Percentiles rank a stretch among this genome's conserved stretches.
Conservation (phyloP, 192 early-diverging fungal species). For the Radiomyces spectabilis region DNA sequence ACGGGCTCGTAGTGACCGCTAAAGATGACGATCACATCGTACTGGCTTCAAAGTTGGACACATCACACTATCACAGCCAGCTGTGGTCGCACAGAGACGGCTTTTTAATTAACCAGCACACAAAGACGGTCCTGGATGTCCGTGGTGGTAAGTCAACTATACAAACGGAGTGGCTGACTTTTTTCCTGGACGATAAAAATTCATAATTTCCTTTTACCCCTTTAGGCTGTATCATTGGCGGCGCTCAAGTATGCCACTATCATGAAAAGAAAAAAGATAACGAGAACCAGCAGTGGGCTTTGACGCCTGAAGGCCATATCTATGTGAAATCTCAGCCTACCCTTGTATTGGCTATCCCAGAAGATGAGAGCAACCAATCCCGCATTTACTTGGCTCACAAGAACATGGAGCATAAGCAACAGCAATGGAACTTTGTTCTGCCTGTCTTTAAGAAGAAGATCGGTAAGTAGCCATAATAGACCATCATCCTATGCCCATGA, state of each 20-base stretch:
- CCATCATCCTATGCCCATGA: not conserved
- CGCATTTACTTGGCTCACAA: slow-evolving; percentile 6
- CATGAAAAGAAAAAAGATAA: slow-evolving; percentile 10
- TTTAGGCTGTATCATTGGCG: slow-evolving; percentile 11
- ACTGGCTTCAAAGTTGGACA: too few relatives aligned
- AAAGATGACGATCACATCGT: too few relatives aligned
- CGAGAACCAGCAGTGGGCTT: slow-evolving; percentile 21
- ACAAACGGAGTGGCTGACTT: not conserved
- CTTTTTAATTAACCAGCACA: slow-evolving; percentile 28
- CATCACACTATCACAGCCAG: slow-evolving; percentile 19
- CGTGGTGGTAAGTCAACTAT: slow-evolving; percentile 14
- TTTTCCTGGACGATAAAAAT: slow-evolving; percentile 1
- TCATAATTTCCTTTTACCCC: not conserved
- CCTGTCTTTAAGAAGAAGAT: slow-evolving; percentile 29
- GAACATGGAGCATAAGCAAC: slow-evolving; percentile 5
- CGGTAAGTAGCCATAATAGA: slow-evolving; percentile 1
- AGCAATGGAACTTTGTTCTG: slow-evolving; percentile 25
- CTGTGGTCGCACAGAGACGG: slow-evolving; percentile 30
- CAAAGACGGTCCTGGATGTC: slow-evolving; percentile 26
- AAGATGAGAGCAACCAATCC: slow-evolving; percentile 8
- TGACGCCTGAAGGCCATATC: slow-evolving; percentile 16
- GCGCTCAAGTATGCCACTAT: slow-evolving; percentile 16
- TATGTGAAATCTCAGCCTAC: slow-evolving; percentile 1
- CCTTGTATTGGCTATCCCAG: slow-evolving; percentile 17
- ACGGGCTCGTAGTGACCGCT: slow-evolving; percentile 18